A percentile compares a stretch with the other conserved stretches of the same genome.
These are phyloP conservation scores for Penicillium longicatenatum DNA, from an alignment of 495 filamentous ascomycete species.

Conservation along the genomic window DNA sequence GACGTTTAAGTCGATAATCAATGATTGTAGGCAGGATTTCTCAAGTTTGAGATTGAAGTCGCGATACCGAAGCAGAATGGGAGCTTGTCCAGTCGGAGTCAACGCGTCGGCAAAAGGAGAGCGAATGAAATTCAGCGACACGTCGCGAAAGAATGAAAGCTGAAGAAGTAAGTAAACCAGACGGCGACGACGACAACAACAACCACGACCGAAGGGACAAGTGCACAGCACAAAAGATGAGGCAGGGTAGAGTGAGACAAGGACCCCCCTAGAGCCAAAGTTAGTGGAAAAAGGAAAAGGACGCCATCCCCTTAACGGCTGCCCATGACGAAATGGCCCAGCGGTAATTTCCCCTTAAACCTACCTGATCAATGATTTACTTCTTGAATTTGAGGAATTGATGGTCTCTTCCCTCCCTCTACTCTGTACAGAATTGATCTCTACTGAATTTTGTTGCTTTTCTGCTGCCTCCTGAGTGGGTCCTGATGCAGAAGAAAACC, in stretches of 20 bases:
- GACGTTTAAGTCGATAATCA: background rate
- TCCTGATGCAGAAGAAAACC: background rate
- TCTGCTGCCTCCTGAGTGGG: background rate
- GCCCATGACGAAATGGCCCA: background rate
- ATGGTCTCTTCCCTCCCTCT: background rate
- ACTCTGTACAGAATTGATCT: background rate
- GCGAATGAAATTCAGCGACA: slow-evolving; percentile 3
- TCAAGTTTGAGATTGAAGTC: background rate
- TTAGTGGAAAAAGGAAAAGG: slow-evolving; percentile 1
- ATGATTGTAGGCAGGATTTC: background rate
- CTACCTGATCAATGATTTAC: background rate
- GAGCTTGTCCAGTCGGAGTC: background rate
- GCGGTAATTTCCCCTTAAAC: slow-evolving; percentile 1
- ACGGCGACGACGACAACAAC: background rate
- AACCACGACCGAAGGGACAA: slow-evolving; percentile 10
- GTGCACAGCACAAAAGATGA: slow-evolving; percentile 27
- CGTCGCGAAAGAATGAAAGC: slow-evolving; percentile 12
- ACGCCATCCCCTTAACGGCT: background rate
- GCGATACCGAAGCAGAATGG: background rate
- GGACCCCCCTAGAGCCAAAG: slow-evolving; percentile 5
- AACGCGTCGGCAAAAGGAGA: slow-evolving; percentile 1
- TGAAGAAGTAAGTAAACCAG: slow-evolving; percentile 10
- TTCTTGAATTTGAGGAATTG: background rate
- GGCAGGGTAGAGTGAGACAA: slow-evolving; percentile 20
- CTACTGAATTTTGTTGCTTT: background rate